Base-by-base conservation (phyloP, 345 rosid genomes). In the Gynandropsis gynandra region DNA sequence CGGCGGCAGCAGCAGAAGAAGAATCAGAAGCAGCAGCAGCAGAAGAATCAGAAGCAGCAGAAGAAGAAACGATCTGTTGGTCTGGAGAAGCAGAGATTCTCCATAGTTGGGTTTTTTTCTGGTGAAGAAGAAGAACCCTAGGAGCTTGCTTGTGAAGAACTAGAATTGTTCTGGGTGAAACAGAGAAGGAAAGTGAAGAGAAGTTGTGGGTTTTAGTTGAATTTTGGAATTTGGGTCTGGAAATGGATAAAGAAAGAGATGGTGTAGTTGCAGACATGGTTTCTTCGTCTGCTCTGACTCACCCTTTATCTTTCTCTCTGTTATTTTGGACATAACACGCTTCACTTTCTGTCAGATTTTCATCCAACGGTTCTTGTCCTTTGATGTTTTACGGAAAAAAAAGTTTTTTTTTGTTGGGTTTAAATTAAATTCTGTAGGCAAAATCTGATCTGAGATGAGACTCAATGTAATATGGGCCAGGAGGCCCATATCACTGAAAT, bases 1-100 rank as follows among this genome's bases (percentile, higher is more conserved):
- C 29, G 5, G 29, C 29, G 5, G 29, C 29, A 24, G 29, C 29
- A 24, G 29, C 29, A 24, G 29, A 2, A 24, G 29, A 2, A 24
- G 29, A 2, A 24, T 2, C 29, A 24, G 29, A 2, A 24, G 29
- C 29, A 24, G 29, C 29, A 21, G 70, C 47, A 1, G 47, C 70
- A 66, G 59, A 24, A 24, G 70, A 61, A 46, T 40, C 61, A 1
- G 62, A 21, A 18, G 68, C 41, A 46, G 60, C 11, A 6, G 58
- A 11, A 9, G 73, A 36, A 11, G 77, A 52, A 42, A 74, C 62
- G 1, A 78, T 69, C 68, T 68, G 63, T 50, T 72, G 66, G 4
- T 68, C 77, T 9, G 87, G 66, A 18, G 78, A 40, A 19, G 87
- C 83, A 14, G 66, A 70, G 49, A 56, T 19, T 51, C 66, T 74